phyloP scores from a whole-genome alignment of 208 protist genomes.

The Leishmania braziliensis region DNA sequence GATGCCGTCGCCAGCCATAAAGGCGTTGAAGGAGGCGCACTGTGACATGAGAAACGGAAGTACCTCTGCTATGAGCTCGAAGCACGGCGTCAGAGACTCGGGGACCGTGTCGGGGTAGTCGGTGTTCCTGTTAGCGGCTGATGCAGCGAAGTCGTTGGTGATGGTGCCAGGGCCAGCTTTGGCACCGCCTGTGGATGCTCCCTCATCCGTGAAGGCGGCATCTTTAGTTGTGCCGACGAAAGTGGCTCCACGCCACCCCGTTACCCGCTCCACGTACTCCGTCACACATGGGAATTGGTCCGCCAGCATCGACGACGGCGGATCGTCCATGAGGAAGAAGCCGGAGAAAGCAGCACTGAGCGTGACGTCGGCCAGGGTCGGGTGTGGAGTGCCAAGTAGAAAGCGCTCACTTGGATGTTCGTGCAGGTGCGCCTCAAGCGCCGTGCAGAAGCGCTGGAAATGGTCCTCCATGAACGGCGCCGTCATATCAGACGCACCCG shows the following conservation, averaged over 20 bases:
- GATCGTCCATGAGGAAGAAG: conserved; percentile 81
- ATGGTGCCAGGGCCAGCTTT: neutral
- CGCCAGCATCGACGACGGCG: conserved; percentile 59
- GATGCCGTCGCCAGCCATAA: conserved; percentile 76
- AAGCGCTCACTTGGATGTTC: conserved; percentile 41
- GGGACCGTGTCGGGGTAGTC: conserved; percentile 78
- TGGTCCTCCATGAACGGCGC: conserved; percentile 82
- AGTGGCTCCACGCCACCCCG: conserved; percentile 65
- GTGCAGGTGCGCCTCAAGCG: conserved; percentile 73
- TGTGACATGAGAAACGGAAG: conserved; percentile 87
- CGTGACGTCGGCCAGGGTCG: conserved; percentile 83
- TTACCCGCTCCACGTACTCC: conserved; percentile 77
- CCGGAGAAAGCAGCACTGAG: conserved; percentile 75
- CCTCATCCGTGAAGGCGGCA: neutral
- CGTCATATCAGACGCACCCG: conserved; percentile 68
- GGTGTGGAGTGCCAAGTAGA: conserved; percentile 82
- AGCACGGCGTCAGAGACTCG: conserved; percentile 61
- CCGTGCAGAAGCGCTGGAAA: conserved; percentile 71
- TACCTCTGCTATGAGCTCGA: conserved; percentile 79
- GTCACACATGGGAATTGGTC: conserved; percentile 71
- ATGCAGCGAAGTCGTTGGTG: neutral
- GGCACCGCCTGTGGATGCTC: neutral
- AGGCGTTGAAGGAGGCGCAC: conserved; percentile 78
- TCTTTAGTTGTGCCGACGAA: conserved; percentile 11
- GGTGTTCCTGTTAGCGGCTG: neutral